Evolutionary conservation across 768 basidiomycete species (phyloP).

Genomic region (Artomyces pyxidatus): DNA sequence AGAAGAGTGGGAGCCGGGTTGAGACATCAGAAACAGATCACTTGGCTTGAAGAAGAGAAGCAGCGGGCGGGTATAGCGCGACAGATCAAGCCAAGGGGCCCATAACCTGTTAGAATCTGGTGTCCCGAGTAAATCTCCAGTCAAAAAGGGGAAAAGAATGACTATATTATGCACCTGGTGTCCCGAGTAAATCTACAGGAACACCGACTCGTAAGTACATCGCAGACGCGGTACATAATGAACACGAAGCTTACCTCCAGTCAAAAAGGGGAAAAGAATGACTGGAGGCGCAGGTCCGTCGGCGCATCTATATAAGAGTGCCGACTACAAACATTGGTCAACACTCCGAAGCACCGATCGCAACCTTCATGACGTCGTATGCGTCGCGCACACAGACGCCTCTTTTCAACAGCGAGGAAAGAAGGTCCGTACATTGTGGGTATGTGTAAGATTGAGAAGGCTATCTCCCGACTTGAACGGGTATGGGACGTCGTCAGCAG

Average conservation of each 20-base stretch:
- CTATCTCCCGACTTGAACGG: conserved; percentile 74
- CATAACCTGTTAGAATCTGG: neutral
- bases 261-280: no score
- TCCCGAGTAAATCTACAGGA: neutral
- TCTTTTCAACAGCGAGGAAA: neutral
- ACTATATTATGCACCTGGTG: no score
- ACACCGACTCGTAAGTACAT: no score
- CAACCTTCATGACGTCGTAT: no score
- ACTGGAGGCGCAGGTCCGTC: no score
- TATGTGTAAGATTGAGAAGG: conserved; percentile 65
- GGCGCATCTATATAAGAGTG: no score
- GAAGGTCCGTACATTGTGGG: conserved; percentile 60
- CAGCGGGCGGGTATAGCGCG: neutral
- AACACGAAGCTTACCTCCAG: no score
- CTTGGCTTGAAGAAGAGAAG: neutral
- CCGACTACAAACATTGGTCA: no score
- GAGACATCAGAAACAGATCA: neutral
- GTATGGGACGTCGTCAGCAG: conserved; percentile 48
- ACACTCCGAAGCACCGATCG: no score
- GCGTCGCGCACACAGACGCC: no score
- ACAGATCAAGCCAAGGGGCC: neutral
- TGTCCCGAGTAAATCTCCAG: neutral
- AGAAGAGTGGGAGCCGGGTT: neutral
- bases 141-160: no score
- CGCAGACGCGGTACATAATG: no score